Base-by-base conservation (phyloP, 2,329 filamentous ascomycete genomes). In the Colletotrichum coccodes region DNA sequence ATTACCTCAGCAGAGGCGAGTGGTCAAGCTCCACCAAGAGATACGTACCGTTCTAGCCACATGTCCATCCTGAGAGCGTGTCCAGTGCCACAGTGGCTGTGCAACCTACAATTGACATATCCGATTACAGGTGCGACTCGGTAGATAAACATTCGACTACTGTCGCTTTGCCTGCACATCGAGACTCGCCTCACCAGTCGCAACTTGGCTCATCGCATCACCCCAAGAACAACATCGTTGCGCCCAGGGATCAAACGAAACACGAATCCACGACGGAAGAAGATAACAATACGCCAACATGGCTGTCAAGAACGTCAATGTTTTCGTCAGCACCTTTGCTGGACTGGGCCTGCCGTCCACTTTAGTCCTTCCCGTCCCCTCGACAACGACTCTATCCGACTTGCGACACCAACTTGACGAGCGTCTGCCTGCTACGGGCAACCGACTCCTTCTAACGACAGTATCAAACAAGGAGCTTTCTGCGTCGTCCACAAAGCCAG, bases 341-440 rank as follows among this genome's bases (percentile, higher is more conserved):
- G 95, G 95, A 71, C 87, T 97, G 21, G 91, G 91, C 53, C 87
- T 97, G 7, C 94, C 95, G 3, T 84, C 92, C n/a, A 97, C 94
- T 0, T 85, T 97, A 38, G 90, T 92, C 5, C 85, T 98, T n/a
- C 90, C 93, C 1, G 82, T 97, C 26, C 84, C 89, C 9, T 82
- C 88, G 30, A 85, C 89, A 36, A 89, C 91, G 8, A 88, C 90
- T 14, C 83, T 95, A 74, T 84, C 87, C 64, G 87, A 94, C 72
- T 85, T 98, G 21, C 89, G 90, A 73, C 80, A 87, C 59, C 81
- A 82, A 62, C 85, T 94, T 80, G 80, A 89, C 77, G 86, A 83
- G 72, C 92, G 85, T 71, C 84, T 91, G 53, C 93, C 87, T 60
- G 83, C 79, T 72, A 83, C 82, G 64, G 85, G 82, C 73, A 85